Percentiles rank a stretch among this genome's conserved stretches.
Evolutionary conservation across 352 stramenopile genomes (phyloP).

Genomic region (Phytophthora nicotianae): DNA sequence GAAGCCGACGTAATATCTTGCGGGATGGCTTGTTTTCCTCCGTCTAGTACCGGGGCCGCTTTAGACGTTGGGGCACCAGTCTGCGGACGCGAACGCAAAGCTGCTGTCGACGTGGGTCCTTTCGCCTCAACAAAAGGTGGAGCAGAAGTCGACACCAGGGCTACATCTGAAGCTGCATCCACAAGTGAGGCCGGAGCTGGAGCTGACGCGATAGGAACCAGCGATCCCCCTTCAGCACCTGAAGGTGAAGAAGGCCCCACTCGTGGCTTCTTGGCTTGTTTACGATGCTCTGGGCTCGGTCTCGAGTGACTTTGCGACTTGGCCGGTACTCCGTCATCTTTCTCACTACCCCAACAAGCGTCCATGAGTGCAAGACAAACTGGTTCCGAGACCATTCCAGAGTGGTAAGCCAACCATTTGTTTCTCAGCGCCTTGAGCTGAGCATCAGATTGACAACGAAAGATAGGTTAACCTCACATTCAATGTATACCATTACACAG

Average conservation of each 20-base stretch:
- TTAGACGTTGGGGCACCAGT: not conserved
- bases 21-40: not conserved
- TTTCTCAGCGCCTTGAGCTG: slow-evolving; percentile 31
- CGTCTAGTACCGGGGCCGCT: slow-evolving; percentile 1
- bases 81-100: not conserved
- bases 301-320: slow-evolving; percentile 7
- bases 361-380: slow-evolving; percentile 26
- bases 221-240: not conserved
- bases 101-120: not conserved
- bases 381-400: slow-evolving; percentile 12
- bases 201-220: slow-evolving; percentile 2
- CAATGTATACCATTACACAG: not conserved
- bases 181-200: not conserved
- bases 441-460: not conserved
- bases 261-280: slow-evolving; percentile 9
- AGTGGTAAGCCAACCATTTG: slow-evolving; percentile 30
- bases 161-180: not conserved
- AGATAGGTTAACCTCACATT: slow-evolving; percentile 11
- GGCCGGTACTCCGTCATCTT: not conserved
- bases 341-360: slow-evolving; percentile 10
- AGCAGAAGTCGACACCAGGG: not conserved
- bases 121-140: not conserved
- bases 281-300: slow-evolving; percentile 6
- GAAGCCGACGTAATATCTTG: slow-evolving; percentile 11
- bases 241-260: not conserved